Base-by-base conservation (phyloP, 768 basidiomycete genomes). In the Tephrocybe rancida region DNA sequence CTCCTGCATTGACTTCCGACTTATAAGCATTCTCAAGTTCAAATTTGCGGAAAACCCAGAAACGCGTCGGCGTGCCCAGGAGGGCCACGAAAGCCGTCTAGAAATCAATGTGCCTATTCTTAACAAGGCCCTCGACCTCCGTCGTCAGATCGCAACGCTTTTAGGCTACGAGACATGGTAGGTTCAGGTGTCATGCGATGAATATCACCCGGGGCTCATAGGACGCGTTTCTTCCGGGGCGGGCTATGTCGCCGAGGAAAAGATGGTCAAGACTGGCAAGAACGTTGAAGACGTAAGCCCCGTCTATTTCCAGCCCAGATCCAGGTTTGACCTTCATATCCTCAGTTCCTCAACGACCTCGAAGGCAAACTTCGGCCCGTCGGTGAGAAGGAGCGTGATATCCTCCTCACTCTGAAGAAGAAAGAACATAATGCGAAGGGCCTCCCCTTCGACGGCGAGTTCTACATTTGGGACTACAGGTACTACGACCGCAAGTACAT, bases 401-500 rank as follows among this genome's bases (percentile, higher is more conserved):
- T 72, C 10, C 82, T 95, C 16, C 76, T 93, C 10, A 81, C 74
- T 0, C 72, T 94, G 59, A 95, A 95, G 73, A 80, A 84, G 65
- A 83, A 85, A 62, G 91, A 93, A 52, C 84, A 88, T 55, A 71
- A 79, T 52, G 76, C 78, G 58, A 75, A 72, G 19, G 84, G 82
- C 1, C 63, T 83, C 35, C 83, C 82, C 0, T 86, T 85, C 57
- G 88, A 93, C 55, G 82, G 83, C 54, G 71, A 87, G 62, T 85
- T 95, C 64, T 87, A 87, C 62, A 73, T 91, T 49, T 94, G 91
- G 90, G 93, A 94, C 64, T 94, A 92, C 66, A 79, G 88, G 60
- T 87, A 85, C 66, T 88, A 84, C 55, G 84, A 86, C 64, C 77
- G 82, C 57, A 82, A 79, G 64, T 89, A 74, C 62, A 73, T 87